These are phyloP conservation scores for Capsicum pubescens DNA, from an alignment of 257 asterid species.

Conservation along the genomic window DNA sequence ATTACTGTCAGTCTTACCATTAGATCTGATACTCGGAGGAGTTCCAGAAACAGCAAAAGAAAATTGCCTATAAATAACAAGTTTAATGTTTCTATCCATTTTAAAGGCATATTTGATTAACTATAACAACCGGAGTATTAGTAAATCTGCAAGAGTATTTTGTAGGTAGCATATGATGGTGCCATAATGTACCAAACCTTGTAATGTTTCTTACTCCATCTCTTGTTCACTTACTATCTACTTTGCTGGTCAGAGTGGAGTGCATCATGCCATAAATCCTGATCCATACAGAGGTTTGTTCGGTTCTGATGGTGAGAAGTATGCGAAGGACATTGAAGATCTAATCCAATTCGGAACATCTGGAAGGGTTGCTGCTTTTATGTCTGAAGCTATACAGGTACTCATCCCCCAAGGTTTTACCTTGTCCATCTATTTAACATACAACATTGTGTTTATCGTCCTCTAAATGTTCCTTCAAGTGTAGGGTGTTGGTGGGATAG, in stretches of 20 bases:
- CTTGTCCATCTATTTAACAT: background rate
- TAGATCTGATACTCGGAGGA: background rate
- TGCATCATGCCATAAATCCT: conserved; percentile 88
- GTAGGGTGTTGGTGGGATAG: conserved; percentile 95
- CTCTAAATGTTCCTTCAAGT: background rate
- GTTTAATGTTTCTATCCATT: background rate
- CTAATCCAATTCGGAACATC: conserved; percentile 86
- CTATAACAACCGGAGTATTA: background rate
- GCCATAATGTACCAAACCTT: background rate
- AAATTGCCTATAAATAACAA: background rate
- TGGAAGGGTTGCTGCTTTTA: conserved; percentile 82
- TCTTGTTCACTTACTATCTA: background rate
- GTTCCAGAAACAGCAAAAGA: background rate
- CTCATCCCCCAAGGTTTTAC: background rate
- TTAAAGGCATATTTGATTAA: background rate
- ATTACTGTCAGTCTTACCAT: background rate
- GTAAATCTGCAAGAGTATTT: background rate
- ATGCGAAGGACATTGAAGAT: conserved; percentile 89
- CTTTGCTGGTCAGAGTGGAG: conserved; percentile 65
- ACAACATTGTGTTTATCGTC: background rate
- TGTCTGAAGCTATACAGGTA: conserved; percentile 95
- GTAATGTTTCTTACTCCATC: background rate
- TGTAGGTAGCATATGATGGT: background rate
- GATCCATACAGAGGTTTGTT: conserved; percentile 90
- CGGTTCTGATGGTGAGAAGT: conserved; percentile 83